A percentile compares a stretch with the other conserved stretches of the same genome.
phyloP scores from a whole-genome alignment of 2,329 filamentous ascomycete genomes.

The Ilyonectria robusta region DNA sequence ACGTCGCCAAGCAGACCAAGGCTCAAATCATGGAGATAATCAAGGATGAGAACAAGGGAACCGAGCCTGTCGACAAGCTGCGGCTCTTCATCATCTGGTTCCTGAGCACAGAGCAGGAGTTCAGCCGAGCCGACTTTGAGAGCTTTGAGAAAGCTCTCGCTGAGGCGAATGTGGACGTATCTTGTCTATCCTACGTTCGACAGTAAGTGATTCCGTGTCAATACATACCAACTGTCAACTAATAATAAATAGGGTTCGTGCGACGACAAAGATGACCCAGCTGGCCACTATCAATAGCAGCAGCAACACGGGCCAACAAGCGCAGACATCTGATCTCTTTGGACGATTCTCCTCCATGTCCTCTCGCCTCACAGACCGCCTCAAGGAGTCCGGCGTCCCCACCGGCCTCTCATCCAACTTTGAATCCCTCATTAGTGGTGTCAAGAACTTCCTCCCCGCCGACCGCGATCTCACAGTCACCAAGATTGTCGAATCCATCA shows the following conservation, averaged over 20 bases:
- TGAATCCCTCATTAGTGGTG: conserved; percentile 92
- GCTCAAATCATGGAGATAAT: conserved; percentile 89
- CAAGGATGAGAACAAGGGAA: conserved; percentile 85
- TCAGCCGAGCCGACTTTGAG: conserved; percentile 85
- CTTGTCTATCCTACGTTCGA: conserved; percentile 86
- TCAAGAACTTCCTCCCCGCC: conserved; percentile 97
- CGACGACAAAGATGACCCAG: conserved; percentile 98
- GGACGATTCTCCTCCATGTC: conserved; percentile 94
- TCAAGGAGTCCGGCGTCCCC: conserved; percentile 90
- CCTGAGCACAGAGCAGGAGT: conserved; percentile 91
- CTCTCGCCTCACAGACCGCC: conserved; percentile 90
- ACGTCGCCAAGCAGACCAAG: conserved; percentile 91
- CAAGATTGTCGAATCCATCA: conserved; percentile 97
- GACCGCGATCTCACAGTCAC: conserved; percentile 97
- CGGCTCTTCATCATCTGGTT: conserved; percentile 98
- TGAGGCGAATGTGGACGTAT: conserved; percentile 81
- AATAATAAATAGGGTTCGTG: conserved; percentile 75
- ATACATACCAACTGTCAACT: conserved; percentile 35
- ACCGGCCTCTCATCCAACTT: conserved; percentile 81
- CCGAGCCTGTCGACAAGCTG: conserved; percentile 88
- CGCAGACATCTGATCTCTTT: conserved; percentile 82
- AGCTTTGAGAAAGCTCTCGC: conserved; percentile 89
- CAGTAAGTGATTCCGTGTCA: conserved; percentile 69
- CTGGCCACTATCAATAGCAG: conserved; percentile 90
- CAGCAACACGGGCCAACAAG: conserved; percentile 74